phyloP scores from a whole-genome alignment of 345 rosid genomes.

The Clausena lansium region DNA sequence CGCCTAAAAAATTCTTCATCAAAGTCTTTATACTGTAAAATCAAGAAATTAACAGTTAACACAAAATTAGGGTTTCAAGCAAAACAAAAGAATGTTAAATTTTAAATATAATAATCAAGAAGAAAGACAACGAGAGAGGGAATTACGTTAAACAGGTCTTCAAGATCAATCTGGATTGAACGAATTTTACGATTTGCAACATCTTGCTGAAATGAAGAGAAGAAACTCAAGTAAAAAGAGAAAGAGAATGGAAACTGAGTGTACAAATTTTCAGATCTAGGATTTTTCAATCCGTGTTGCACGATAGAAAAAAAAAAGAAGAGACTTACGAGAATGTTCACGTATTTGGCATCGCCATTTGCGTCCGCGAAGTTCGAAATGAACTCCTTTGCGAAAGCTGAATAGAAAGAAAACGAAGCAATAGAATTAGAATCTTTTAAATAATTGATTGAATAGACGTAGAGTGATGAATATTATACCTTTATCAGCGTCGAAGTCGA shows the following conservation, averaged over 20 bases:
- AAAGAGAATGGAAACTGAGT: not conserved
- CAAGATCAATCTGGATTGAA: constrained; percentile 75
- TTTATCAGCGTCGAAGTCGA: constrained; percentile 58
- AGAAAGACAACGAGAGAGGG: not conserved
- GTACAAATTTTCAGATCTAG: constrained; percentile 6
- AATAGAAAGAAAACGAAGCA: not conserved
- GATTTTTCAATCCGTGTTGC: not conserved
- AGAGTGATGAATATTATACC: constrained; percentile 29
- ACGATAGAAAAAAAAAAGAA: not conserved
- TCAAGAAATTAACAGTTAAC: not conserved
- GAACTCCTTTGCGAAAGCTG: constrained; percentile 80
- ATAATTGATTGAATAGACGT: not conserved
- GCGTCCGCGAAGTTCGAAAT: constrained; percentile 67
- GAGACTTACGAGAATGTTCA: constrained; percentile 72
- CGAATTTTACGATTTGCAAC: constrained; percentile 77
- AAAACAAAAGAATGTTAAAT: too few relatives aligned
- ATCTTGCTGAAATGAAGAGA: constrained; percentile 60
- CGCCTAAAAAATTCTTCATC: constrained; percentile 70
- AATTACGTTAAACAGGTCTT: constrained; percentile 74
- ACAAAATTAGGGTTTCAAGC: constrained; percentile 14
- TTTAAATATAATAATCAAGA: not conserved
- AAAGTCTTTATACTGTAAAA: constrained; percentile 57
- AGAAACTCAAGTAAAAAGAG: not conserved
- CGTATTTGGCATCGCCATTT: constrained; percentile 72
- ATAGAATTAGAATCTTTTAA: not conserved